Evolutionary conservation across 2,329 filamentous ascomycete genomes (phyloP).

Genomic region (Cladosporium halotolerans): DNA sequence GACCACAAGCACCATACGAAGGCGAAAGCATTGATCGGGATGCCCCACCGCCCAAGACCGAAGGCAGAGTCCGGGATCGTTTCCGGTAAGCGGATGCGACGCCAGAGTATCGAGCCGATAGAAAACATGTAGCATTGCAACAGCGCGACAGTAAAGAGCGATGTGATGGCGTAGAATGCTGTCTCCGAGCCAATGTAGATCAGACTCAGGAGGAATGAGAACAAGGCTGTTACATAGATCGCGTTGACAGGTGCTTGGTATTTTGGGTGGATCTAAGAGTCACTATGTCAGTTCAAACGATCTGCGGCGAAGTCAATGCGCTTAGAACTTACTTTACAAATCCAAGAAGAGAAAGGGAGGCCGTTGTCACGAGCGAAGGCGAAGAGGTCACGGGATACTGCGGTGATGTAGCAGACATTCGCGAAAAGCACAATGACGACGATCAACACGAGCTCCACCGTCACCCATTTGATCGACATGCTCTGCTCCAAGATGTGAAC

Average conservation of each 20-base stretch:
- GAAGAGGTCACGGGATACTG: conserved; percentile 16
- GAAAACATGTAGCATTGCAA: conserved; percentile 18
- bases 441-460: conserved; percentile 14
- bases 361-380: conserved; percentile 35
- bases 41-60: conserved; percentile 16
- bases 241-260: conserved; percentile 17
- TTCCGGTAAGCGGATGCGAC: conserved; percentile 17
- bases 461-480: conserved; percentile 15
- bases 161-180: conserved; percentile 39
- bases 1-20: conserved; percentile 16
- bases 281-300: background rate
- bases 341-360: conserved; percentile 29
- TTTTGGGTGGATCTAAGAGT: conserved; percentile 8
- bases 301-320: conserved; percentile 6
- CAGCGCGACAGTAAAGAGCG: conserved; percentile 23
- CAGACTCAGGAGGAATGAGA: conserved; percentile 35
- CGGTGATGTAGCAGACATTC: conserved; percentile 26
- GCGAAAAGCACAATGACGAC: conserved; percentile 20
- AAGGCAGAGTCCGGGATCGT: conserved; percentile 4
- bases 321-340: conserved; percentile 15
- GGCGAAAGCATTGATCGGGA: conserved; percentile 18
- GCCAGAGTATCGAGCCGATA: conserved; percentile 23
- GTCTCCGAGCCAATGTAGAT: conserved; percentile 34
- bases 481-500: conserved; percentile 28
- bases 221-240: conserved; percentile 43